Base-by-base conservation (phyloP, 371 early-diverging fungal species). In the Sporodiniella umbellata region DNA sequence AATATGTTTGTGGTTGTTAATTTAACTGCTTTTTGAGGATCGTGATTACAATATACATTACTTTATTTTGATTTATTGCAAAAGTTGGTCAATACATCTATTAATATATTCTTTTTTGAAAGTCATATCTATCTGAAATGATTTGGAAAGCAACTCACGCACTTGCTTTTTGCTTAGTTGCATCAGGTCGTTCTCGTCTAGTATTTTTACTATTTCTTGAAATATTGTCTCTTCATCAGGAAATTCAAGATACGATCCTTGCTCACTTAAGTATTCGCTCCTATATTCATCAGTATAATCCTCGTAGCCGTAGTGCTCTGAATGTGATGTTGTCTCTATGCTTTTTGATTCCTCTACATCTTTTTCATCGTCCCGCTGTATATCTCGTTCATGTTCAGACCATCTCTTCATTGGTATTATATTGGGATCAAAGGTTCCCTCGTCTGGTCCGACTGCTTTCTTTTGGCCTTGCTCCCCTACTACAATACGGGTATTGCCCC, bases 401-500 rank as follows among this genome's bases (percentile, higher is more conserved):
- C 94, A 95, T 25, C 89, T 74, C 59, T 92, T 92, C 38, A 88
- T 59, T 4, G 93, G 93, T 52, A 93, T 83, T 83, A 92, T 89
- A 14, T 90, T 88, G 50, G 96, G 87, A 67, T 96, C 94, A 69
- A 88, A 91, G 25, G 63, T 60, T 21, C 69, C 78, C 45, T 80
- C 81, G 4, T 80, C 78, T 3, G 77, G 68, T 11, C 76, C 67
- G 2, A 79, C 70, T 8, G 78, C 75, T 58, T 78, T 78, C 48
- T 75, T 77, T 8, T 90, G 65, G 76, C 87, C 88, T 85, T 63
- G 85, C 15, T 87, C 89, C 28, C 88, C 93, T 1, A 87, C 73
- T 1, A 92, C 92, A 18, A 88, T 70, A 62, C 99, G 89, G 18
- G 99, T 98, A 65, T 95, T 88, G 45, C 92, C 92, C 92, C 92